phyloP scores from a whole-genome alignment of 495 filamentous ascomycete species.

The Penicillium dipodomyicola region DNA sequence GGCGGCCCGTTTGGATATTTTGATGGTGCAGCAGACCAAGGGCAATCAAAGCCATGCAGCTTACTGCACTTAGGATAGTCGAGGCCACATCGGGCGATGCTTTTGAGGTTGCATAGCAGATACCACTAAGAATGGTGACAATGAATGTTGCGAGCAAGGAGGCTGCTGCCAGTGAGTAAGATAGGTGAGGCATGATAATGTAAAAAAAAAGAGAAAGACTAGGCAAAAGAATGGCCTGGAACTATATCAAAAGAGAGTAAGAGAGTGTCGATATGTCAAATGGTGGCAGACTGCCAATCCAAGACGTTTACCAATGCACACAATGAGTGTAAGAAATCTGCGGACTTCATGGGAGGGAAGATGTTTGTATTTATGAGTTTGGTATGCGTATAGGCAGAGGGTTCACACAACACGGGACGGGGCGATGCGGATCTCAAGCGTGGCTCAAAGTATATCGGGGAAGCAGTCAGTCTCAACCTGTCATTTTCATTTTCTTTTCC shows the following conservation, averaged over 20 bases:
- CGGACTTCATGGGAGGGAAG: conserved; percentile 1
- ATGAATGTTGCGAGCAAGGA: conserved; percentile 29
- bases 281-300: conserved; percentile 10
- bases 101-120: conserved; percentile 31
- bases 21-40: conserved; percentile 28
- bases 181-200: conserved; percentile 20
- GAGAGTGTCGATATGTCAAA: conserved; percentile 8
- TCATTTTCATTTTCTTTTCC: conserved; percentile 8
- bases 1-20: conserved; percentile 20
- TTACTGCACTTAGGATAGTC: conserved; percentile 29
- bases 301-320: conserved; percentile 14
- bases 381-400: conserved; percentile 15
- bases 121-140: conserved; percentile 34
- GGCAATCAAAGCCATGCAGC: conserved; percentile 28
- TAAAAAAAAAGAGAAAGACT: conserved; percentile 1
- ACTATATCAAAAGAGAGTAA: conserved; percentile 10
- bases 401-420: conserved; percentile 22
- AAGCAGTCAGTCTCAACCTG: conserved; percentile 16
- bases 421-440: conserved; percentile 17
- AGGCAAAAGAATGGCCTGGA: neutral
- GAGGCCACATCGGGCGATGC: conserved; percentile 24
- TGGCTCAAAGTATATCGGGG: conserved; percentile 27
- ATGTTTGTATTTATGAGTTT: conserved; percentile 19
- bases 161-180: conserved; percentile 29
- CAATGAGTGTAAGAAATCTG: conserved; percentile 12